Evolutionary conservation across 2,329 filamentous ascomycete species (phyloP).

Genomic region (Tricladium varicosporioides): DNA sequence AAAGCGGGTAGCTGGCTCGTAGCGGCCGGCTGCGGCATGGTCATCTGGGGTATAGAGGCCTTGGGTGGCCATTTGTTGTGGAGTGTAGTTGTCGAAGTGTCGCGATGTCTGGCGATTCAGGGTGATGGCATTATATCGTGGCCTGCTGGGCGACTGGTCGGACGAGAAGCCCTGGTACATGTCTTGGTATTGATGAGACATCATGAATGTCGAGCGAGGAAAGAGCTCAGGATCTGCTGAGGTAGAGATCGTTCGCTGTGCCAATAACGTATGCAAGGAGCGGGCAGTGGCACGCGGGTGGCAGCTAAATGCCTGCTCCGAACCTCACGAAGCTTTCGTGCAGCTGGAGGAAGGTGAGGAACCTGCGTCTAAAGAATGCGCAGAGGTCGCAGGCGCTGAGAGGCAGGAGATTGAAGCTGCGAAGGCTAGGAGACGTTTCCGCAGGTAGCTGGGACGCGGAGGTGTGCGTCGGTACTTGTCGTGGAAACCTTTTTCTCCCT

Average conservation of each 20-base stretch:
- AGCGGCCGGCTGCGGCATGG: constrained; percentile 45
- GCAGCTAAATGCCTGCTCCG: constrained; percentile 27
- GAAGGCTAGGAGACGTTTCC: constrained; percentile 3
- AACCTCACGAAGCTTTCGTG: constrained; percentile 23
- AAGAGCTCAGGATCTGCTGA: constrained; percentile 2
- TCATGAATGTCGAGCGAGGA: constrained; percentile 29
- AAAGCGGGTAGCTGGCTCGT: constrained; percentile 42
- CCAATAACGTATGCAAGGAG: constrained; percentile 32
- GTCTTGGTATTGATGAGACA: constrained; percentile 57
- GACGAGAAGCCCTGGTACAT: constrained; percentile 72
- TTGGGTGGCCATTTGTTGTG: constrained; percentile 42
- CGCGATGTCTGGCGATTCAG: constrained; percentile 72
- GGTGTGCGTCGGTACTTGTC: constrained; percentile 17
- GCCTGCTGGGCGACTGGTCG: constrained; percentile 62
- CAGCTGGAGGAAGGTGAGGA: constrained; percentile 17
- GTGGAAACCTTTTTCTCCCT: constrained; percentile 18
- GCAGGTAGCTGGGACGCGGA: constrained; percentile 2
- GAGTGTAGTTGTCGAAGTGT: constrained; percentile 67
- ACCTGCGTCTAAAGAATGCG: constrained; percentile 13
- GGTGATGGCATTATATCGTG: constrained; percentile 44
- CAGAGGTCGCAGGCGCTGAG: constrained; percentile 5
- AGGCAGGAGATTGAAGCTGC: constrained; percentile 13
- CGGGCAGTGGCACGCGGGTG: constrained; percentile 32
- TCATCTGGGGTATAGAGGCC: constrained; percentile 72
- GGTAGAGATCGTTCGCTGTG: constrained; percentile 20